phyloP scores from a whole-genome alignment of 2,329 filamentous ascomycete species.

The Phialophora expanda region DNA sequence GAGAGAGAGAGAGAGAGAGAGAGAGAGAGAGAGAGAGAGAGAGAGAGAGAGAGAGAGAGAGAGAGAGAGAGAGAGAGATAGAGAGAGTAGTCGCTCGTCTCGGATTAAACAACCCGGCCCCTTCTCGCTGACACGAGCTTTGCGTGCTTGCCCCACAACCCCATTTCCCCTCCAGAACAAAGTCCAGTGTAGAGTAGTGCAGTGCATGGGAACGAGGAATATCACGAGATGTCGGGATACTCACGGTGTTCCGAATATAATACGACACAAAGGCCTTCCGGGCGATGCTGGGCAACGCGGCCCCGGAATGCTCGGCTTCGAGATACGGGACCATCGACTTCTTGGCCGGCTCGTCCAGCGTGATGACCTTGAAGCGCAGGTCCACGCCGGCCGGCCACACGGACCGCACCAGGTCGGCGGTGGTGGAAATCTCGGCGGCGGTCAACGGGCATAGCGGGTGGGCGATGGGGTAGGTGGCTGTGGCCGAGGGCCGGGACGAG shows the following conservation, averaged over 20 bases:
- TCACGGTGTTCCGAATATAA: conserved; percentile 58
- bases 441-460: conserved; percentile 43
- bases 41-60: no score
- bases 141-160: no score
- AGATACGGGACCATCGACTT: conserved; percentile 63
- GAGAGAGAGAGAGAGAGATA: no score
- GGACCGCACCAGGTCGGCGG: conserved; percentile 39
- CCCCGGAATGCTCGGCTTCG: conserved; percentile 64
- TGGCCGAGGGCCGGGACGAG: conserved; percentile 21
- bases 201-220: no score
- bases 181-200: no score
- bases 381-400: conserved; percentile 42
- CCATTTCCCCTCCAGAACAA: no score
- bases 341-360: conserved; percentile 69
- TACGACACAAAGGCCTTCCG: conserved; percentile 60
- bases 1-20: no score
- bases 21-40: no score
- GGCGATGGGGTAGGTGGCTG: conserved; percentile 32
- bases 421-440: conserved; percentile 40
- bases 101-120: no score
- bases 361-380: conserved; percentile 68
- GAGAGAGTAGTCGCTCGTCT: no score
- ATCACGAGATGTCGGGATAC: conserved; percentile 40
- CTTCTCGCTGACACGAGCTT: no score
- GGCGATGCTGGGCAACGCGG: conserved; percentile 55